Conservation (phyloP, 441 rosid species). For the Corymbia calophylla region DNA sequence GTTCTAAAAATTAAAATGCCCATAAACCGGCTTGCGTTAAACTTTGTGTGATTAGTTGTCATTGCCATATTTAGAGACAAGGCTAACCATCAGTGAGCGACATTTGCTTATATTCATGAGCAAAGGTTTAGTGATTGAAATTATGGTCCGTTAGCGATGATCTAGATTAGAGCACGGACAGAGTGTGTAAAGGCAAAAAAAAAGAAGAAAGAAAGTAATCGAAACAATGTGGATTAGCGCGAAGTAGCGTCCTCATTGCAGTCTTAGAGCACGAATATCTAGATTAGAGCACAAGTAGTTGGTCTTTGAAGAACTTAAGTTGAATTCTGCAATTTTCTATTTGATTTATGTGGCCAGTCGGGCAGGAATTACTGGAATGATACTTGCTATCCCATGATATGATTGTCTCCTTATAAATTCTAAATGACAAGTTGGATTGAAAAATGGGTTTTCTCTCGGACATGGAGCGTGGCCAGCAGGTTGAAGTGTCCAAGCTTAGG, state of each 20-base stretch:
- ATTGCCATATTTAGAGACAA: background rate
- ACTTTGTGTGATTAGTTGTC: background rate
- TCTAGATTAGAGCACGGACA: rapidly evolving
- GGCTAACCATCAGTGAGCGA: rapidly evolving
- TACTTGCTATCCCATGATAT: background rate
- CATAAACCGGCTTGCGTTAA: rapidly evolving
- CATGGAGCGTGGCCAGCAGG: too few relatives aligned
- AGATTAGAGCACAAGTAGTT: background rate
- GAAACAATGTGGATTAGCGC: background rate
- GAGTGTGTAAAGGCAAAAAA: background rate
- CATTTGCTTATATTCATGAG: background rate
- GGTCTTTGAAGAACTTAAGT: background rate
- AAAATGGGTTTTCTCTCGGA: background rate
- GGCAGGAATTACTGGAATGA: background rate
- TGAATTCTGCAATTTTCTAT: background rate
- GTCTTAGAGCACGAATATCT: background rate
- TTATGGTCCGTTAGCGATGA: rapidly evolving
- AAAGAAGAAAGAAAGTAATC: background rate
- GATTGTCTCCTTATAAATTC: background rate
- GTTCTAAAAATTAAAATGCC: background rate
- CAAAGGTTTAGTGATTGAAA: background rate
- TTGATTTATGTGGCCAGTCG: background rate
- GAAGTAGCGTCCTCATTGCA: background rate
- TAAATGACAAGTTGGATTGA: rapidly evolving
- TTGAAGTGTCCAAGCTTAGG: background rate